phyloP scores from a whole-genome alignment of 345 rosid species.

The Eucalyptus marginata region DNA sequence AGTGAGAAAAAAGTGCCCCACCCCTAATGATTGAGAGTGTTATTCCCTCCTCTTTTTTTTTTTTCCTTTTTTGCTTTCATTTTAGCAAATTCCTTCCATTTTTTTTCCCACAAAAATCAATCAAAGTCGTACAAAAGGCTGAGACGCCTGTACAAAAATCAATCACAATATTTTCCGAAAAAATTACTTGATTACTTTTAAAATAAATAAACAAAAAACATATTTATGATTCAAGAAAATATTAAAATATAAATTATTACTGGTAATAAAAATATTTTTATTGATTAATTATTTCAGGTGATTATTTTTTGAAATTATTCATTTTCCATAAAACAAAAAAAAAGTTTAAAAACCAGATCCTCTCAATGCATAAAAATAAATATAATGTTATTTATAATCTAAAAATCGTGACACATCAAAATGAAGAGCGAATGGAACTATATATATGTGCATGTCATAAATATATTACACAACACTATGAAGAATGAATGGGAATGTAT shows the following conservation, averaged over 20 bases:
- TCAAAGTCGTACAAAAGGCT: neutral
- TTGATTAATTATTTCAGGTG: fast-evolving
- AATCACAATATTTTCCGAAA: neutral
- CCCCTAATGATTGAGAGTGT: neutral
- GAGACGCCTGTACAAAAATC: neutral
- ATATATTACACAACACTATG: neutral
- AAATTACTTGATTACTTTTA: neutral
- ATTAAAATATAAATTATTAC: neutral
- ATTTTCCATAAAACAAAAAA: fast-evolving
- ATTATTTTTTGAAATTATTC: neutral
- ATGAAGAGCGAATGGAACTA: neutral
- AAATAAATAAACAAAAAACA: neutral
- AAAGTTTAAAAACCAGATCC: neutral
- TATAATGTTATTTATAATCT: neutral
- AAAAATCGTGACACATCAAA: fast-evolving
- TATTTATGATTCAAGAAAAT: neutral
- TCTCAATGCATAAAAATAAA: neutral
- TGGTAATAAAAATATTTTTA: fast-evolving
- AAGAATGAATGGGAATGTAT: neutral
- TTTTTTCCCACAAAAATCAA: neutral
- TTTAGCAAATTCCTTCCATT: neutral
- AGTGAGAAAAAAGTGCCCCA: neutral
- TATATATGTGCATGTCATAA: too few species aligned
- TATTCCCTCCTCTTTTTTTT: neutral
- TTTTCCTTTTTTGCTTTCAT: neutral